phyloP scores from a whole-genome alignment of 352 stramenopile species.

The Aphanomyces invadans region DNA sequence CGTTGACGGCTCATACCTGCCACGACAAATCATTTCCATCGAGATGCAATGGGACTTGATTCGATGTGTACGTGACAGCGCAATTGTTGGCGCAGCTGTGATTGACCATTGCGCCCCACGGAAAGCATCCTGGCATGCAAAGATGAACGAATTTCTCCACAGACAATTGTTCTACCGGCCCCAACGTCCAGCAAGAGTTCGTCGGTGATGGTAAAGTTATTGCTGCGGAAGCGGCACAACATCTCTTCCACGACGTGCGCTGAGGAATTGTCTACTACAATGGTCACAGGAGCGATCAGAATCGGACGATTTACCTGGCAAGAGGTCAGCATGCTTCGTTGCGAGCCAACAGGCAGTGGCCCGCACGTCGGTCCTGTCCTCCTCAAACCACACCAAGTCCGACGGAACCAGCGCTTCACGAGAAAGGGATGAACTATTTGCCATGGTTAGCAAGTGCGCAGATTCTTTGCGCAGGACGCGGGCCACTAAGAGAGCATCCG shows the following conservation, averaged over 20 bases:
- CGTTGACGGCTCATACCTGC: slow-evolving; percentile 38
- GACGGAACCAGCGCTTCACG: slow-evolving; percentile 13
- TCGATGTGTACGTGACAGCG: slow-evolving; percentile 43
- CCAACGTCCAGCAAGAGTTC: slow-evolving; percentile 47
- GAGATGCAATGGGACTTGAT: neutral
- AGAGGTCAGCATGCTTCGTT: slow-evolving; percentile 41
- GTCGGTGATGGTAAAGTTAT: slow-evolving; percentile 75
- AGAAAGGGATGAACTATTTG: neutral
- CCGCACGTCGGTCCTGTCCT: slow-evolving; percentile 40
- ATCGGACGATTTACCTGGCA: slow-evolving; percentile 31
- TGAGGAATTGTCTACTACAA: neutral
- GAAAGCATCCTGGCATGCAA: slow-evolving; percentile 33
- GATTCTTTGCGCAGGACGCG: slow-evolving; percentile 1
- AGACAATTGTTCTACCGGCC: slow-evolving; percentile 26
- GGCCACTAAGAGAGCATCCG: slow-evolving; percentile 47
- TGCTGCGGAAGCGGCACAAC: slow-evolving; percentile 65
- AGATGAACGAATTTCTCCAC: neutral
- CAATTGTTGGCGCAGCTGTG: slow-evolving; percentile 69
- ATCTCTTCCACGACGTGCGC: slow-evolving; percentile 44
- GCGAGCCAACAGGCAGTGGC: slow-evolving; percentile 34
- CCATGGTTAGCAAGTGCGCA: slow-evolving; percentile 40
- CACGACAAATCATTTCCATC: neutral
- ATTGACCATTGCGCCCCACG: slow-evolving; percentile 65
- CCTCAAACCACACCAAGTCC: slow-evolving; percentile 50
- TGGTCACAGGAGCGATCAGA: slow-evolving; percentile 24